Evolutionary conservation across 1,284 basidiomycete species (phyloP).

Genomic region (Sporisorium reilianum): DNA sequence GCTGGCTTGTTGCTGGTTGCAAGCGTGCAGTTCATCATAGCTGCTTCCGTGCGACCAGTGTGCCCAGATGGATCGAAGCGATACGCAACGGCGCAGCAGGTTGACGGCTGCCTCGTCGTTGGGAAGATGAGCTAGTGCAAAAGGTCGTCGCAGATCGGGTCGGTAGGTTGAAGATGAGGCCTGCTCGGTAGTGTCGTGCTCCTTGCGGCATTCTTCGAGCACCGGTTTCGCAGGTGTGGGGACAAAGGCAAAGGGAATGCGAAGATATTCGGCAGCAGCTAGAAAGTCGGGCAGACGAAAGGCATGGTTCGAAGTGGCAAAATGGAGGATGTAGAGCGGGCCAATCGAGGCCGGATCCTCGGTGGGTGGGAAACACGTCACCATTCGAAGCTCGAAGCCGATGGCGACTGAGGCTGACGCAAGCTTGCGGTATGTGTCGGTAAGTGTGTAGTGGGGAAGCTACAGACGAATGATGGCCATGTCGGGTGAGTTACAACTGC

Average conservation of each 20-base stretch:
- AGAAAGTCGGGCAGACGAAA: conserved; percentile 64
- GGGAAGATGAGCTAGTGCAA: conserved; percentile 56
- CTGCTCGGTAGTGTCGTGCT: conserved; percentile 16
- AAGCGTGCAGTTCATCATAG: conserved; percentile 61
- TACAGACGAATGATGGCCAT: background rate
- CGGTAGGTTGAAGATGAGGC: conserved; percentile 37
- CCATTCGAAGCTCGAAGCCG: conserved; percentile 9
- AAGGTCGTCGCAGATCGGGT: conserved; percentile 53
- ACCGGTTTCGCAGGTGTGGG: conserved; percentile 48
- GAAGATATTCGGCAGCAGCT: conserved; percentile 56
- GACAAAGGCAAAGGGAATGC: conserved; percentile 57
- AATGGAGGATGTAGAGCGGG: conserved; percentile 62
- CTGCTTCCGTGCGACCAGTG: conserved; percentile 65
- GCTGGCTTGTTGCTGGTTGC: conserved; percentile 35
- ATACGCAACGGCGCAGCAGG: conserved; percentile 82
- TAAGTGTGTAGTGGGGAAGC: background rate
- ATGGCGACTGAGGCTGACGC: background rate
- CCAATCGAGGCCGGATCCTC: conserved; percentile 48
- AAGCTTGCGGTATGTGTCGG: background rate
- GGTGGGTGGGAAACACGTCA: conserved; percentile 30
- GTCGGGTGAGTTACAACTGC: background rate
- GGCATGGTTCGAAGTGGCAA: conserved; percentile 54
- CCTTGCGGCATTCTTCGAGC: conserved; percentile 37
- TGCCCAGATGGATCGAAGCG: conserved; percentile 78
- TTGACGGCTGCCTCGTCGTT: conserved; percentile 76